Evolutionary conservation across 257 asterid genomes (phyloP).

Genomic region (Jacaranda mimosifolia): DNA sequence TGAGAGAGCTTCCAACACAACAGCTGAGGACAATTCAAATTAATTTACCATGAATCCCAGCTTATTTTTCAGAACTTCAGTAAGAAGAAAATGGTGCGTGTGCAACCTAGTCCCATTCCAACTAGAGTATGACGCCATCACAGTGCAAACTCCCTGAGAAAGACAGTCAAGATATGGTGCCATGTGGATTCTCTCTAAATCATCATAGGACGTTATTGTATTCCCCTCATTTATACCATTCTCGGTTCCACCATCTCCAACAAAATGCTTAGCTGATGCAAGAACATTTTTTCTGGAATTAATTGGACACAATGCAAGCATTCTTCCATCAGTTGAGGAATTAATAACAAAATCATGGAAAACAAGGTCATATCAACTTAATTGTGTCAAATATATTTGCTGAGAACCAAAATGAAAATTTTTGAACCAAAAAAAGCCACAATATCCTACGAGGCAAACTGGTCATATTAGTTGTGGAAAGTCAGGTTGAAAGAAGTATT

Average conservation of each 20-base stretch:
- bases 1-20: constrained; percentile 28
- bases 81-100: constrained; percentile 69
- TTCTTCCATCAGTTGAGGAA: constrained; percentile 28
- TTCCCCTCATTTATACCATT: constrained; percentile 90
- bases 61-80: constrained; percentile 81
- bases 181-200: constrained; percentile 80
- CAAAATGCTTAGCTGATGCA: constrained; percentile 93
- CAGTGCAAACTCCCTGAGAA: constrained; percentile 90
- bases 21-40: constrained; percentile 29
- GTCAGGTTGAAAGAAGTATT: constrained; percentile 11
- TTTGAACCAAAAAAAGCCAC: not conserved
- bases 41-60: constrained; percentile 85
- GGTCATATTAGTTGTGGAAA: not conserved
- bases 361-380: constrained; percentile 16
- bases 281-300: constrained; percentile 76
- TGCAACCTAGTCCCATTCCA: constrained; percentile 84
- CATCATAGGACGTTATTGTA: constrained; percentile 71
- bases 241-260: constrained; percentile 95
- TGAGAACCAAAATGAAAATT: constrained; percentile 24
- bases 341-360: constrained; percentile 18
- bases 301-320: constrained; percentile 28
- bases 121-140: constrained; percentile 93
- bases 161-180: constrained; percentile 90
- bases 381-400: constrained; percentile 7
- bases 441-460: constrained; percentile 3